phyloP scores from a whole-genome alignment of 495 filamentous ascomycete genomes.

The Aspergillus olivimuriae region DNA sequence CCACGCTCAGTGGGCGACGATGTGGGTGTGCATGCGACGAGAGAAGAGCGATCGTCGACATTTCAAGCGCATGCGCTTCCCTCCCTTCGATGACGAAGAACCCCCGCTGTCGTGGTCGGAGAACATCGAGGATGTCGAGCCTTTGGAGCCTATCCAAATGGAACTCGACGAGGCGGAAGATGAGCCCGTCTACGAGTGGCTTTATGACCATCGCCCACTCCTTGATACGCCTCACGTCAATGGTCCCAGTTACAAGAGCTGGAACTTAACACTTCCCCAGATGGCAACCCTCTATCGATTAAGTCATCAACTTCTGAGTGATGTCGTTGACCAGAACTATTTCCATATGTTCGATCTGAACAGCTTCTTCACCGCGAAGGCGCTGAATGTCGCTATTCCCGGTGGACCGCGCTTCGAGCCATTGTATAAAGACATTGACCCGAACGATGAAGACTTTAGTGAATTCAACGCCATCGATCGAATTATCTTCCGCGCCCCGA shows the following conservation, averaged over 20 bases:
- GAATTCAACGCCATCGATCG: slow-evolving; percentile 99
- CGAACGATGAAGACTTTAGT: slow-evolving; percentile 98
- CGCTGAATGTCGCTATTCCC: slow-evolving; percentile 92
- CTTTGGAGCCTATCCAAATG: slow-evolving; percentile 97
- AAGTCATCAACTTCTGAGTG: slow-evolving; percentile 84
- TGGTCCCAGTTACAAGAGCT: slow-evolving; percentile 92
- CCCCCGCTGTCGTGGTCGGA: slow-evolving; percentile 96
- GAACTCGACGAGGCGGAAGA: slow-evolving; percentile 97
- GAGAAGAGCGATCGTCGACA: slow-evolving; percentile 95
- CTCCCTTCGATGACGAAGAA: slow-evolving; percentile 98
- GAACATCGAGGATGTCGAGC: slow-evolving; percentile 98
- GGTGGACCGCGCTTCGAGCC: slow-evolving; percentile 97
- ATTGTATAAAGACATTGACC: slow-evolving; percentile 97
- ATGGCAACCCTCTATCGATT: slow-evolving; percentile 94
- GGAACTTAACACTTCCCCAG: slow-evolving; percentile 91
- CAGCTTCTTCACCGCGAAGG: slow-evolving; percentile 94
- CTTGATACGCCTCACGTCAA: slow-evolving; percentile 91
- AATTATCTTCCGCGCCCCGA: slow-evolving; percentile 96
- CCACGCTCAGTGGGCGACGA: slow-evolving; percentile 98
- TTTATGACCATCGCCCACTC: slow-evolving; percentile 92
- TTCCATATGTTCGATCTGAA: slow-evolving; percentile 97
- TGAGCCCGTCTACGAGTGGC: slow-evolving; percentile 85
- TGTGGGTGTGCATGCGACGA: slow-evolving; percentile 98
- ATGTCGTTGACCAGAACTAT: slow-evolving; percentile 93
- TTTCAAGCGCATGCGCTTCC: slow-evolving; percentile 99